These are phyloP conservation scores for Echria macrotheca DNA, from an alignment of 495 filamentous ascomycete genomes.

Conservation along the genomic window DNA sequence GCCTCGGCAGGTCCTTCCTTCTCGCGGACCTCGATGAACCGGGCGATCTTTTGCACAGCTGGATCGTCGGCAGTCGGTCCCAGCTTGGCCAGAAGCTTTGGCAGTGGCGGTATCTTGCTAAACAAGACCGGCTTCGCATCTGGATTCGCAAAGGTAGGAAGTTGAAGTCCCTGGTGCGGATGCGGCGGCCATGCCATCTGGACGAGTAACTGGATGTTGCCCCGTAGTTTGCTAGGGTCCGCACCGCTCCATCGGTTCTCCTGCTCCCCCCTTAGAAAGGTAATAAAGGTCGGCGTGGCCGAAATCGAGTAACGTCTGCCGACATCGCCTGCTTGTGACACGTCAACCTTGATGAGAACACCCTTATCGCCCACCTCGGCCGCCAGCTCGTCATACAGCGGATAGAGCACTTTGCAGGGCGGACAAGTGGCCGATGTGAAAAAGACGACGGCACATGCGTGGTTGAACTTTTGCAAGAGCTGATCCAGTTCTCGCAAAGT, in stretches of 20 bases:
- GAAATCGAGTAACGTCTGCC: constrained; percentile 60
- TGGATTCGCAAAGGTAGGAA: constrained; percentile 62
- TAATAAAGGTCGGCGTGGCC: constrained; percentile 87
- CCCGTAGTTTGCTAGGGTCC: constrained; percentile 58
- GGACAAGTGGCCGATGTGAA: constrained; percentile 86
- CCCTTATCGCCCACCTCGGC: constrained; percentile 64
- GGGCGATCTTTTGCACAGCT: constrained; percentile 51
- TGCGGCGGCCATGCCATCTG: constrained; percentile 75
- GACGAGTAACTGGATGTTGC: constrained; percentile 67
- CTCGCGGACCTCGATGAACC: constrained; percentile 58
- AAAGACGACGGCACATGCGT: constrained; percentile 77
- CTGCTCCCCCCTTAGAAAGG: constrained; percentile 71
- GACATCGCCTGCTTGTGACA: constrained; percentile 60
- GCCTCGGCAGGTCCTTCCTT: constrained; percentile 51
- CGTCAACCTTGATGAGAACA: constrained; percentile 79
- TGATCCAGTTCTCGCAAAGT: constrained; percentile 53
- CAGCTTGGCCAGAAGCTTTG: constrained; percentile 78
- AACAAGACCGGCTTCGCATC: constrained; percentile 65
- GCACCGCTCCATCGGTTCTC: constrained; percentile 78
- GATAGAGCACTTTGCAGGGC: constrained; percentile 80
- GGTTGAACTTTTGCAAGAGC: constrained; percentile 52
- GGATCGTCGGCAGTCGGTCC: constrained; percentile 46
- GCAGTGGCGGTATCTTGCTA: constrained; percentile 73
- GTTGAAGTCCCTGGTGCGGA: constrained; percentile 61
- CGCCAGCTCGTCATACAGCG: constrained; percentile 76